Percentiles rank a stretch among this genome's conserved stretches.
Evolutionary conservation across 768 basidiomycete species (phyloP).

Genomic region (Amanita exitialis): DNA sequence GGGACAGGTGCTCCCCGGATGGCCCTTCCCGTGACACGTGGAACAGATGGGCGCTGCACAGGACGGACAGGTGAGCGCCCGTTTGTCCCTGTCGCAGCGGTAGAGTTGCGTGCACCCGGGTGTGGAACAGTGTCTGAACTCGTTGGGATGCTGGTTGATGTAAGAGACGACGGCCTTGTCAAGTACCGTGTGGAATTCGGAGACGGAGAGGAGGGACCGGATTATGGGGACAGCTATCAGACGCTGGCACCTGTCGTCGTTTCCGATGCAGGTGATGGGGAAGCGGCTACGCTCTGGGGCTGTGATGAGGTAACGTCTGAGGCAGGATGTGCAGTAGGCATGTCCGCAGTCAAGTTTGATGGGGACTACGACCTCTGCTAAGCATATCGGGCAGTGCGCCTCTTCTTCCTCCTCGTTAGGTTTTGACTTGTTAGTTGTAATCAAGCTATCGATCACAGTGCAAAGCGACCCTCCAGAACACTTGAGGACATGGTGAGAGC

Average conservation of each 20-base stretch:
- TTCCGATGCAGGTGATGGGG: constrained; percentile 56
- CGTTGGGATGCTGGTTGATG: constrained; percentile 41
- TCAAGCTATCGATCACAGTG: not conserved
- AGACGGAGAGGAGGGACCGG: constrained; percentile 35
- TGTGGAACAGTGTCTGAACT: constrained; percentile 60
- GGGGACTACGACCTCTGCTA: constrained; percentile 29
- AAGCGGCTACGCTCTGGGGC: constrained; percentile 34
- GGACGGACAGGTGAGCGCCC: constrained; percentile 35
- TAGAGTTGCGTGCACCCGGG: constrained; percentile 68
- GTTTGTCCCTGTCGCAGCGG: constrained; percentile 17
- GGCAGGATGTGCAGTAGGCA: constrained; percentile 37
- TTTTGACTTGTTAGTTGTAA: not conserved
- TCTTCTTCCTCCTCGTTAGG: not conserved
- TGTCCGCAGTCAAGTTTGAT: constrained; percentile 38
- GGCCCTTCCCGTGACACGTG: constrained; percentile 24
- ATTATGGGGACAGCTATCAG: constrained; percentile 47
- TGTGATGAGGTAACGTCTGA: constrained; percentile 35
- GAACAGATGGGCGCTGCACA: constrained; percentile 41
- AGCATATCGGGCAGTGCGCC: constrained; percentile 43
- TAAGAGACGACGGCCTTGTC: constrained; percentile 45
- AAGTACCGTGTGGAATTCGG: constrained; percentile 40
- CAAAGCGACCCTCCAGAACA: not conserved
- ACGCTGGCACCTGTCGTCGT: constrained; percentile 41
- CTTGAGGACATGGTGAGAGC: not conserved
- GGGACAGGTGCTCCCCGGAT: constrained; percentile 18